These are phyloP conservation scores for Gymnopilus dilepis DNA, from an alignment of 768 basidiomycete genomes.

Conservation along the genomic window DNA sequence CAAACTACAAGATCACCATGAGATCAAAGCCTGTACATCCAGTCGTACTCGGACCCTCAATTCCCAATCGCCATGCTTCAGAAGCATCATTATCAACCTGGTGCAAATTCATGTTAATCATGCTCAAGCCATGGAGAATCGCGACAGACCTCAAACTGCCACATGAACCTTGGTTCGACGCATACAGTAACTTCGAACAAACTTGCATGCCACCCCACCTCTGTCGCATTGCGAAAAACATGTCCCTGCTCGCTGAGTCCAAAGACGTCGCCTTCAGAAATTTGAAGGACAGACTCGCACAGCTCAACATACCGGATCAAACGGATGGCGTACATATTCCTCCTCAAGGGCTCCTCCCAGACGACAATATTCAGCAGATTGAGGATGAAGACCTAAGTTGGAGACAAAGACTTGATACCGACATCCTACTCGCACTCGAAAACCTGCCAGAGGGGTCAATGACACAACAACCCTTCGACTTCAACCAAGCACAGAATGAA, in stretches of 20 bases:
- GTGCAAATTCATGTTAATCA: constrained; percentile 3
- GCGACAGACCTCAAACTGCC: neutral
- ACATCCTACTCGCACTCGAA: no score
- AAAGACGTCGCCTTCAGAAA: neutral
- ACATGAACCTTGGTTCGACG: neutral
- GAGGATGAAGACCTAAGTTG: no score
- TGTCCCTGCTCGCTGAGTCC: neutral
- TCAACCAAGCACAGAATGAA: no score
- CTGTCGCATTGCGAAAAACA: neutral
- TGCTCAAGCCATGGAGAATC: constrained; percentile 10
- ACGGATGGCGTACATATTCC: no score
- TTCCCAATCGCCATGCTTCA: neutral
- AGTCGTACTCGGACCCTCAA: neutral
- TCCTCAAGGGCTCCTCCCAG: no score
- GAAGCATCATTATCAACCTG: neutral
- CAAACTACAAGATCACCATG: neutral
- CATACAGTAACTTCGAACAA: neutral
- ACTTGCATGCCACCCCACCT: neutral
- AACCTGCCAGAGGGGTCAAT: no score
- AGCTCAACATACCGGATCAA: no score
- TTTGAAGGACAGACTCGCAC: no score
- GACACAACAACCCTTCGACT: no score
- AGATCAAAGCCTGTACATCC: neutral
- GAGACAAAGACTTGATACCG: no score
- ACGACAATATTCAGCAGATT: no score